Evolutionary conservation across 164 flowering plant genomes (phyloP), one percentile per base, ranked within the genome.

Genomic region (Houttuynia cordata): DNA sequence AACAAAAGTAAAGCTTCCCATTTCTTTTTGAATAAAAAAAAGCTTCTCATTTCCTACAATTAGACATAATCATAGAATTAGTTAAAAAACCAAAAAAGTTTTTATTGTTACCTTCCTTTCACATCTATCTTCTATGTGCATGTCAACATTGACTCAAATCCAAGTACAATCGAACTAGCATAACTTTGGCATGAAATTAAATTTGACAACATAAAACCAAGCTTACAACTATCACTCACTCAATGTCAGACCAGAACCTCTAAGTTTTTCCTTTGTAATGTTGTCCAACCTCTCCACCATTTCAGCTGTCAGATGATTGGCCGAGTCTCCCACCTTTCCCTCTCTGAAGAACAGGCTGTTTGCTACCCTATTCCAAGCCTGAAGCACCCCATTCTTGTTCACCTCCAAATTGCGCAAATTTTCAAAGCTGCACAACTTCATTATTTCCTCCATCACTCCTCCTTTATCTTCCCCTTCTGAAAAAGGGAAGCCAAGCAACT

Each of bases 391-490:
- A 18, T 4, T 52, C 24, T 22, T n/a, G 55, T 52, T 52, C 24
- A 8, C 55, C 55, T 73, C 79, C 66, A 75, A 53, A 24, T 60
- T 68, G 52, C 77, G 73, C 67, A 75, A 34, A 49, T 54, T 75
- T 3, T 73, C 75, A 60, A 80, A 78, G 39, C 84, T 80, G 51
- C 84, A 80, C 23, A 76, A 21, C 64, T 55, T 49, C 42, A 71
- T 13, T 0, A 80, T 70, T 9, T 69, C 61, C 10, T 73, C 77
- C 50, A 74, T 57, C 55, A 64, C 37, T 24, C 69, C 71, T 4
- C 18, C 19, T 40, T 50, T 42, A 52, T 62, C 74, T 62, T 70
- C 74, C 20, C 65, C 78, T 10, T 1, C 0, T 7, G 77, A 57
- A 37, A 80, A 75, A 8, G 81, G 76, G 34, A 60, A 67, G 7